Base-by-base conservation (phyloP, 1,284 basidiomycete species). In the Cerioporus squamosus region DNA sequence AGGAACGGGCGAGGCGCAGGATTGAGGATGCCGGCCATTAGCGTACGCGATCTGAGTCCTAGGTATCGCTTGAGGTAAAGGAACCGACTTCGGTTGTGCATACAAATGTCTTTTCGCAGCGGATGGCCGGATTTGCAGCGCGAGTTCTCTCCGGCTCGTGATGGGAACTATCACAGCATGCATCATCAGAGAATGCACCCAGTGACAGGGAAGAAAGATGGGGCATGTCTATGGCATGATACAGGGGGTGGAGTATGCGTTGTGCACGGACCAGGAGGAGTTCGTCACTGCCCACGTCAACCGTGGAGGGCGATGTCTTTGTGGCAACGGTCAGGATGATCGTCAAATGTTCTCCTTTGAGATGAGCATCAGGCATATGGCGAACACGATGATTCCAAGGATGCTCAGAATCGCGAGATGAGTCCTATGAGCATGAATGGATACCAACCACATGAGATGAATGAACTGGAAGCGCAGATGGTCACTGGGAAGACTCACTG, bases 401-500 rank as follows among this genome's bases (percentile, higher is more conserved):
- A 61, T 31, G 50, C 62, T 61, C 45, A 69, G 66, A 44, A 66
- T 56, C 22, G 51, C 55, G 20, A 67, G 64, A 57, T 69, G 67
- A n/a, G 51, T 48, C 42, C 67, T 69, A 48, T 26, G 23, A 14
- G 44, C 22, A 49, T 50, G 31, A 48, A 42, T 36, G 29, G 45
- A 38, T 39, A 49, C 47, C 17, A 48, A 44, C 40, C 33, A 42
- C 44, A 51, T 31, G 33, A 47, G 49, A 59, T 59, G 52, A 58
- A 23, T n/a, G 22, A 53, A 55, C 38, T 43, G 58, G 48, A 18
- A 39, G 44, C 47, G 51, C 50, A 55, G 36, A 52, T 55, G 47
- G 51, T 46, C 48, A 9, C 49, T 54, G 36, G 53, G 40, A 57
- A 56, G 44, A 76, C 84, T 69, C 66, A 90, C 89, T 83, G 85